These are phyloP conservation scores for Podospora appendiculata DNA, from an alignment of 495 filamentous ascomycete genomes.

Conservation along the genomic window DNA sequence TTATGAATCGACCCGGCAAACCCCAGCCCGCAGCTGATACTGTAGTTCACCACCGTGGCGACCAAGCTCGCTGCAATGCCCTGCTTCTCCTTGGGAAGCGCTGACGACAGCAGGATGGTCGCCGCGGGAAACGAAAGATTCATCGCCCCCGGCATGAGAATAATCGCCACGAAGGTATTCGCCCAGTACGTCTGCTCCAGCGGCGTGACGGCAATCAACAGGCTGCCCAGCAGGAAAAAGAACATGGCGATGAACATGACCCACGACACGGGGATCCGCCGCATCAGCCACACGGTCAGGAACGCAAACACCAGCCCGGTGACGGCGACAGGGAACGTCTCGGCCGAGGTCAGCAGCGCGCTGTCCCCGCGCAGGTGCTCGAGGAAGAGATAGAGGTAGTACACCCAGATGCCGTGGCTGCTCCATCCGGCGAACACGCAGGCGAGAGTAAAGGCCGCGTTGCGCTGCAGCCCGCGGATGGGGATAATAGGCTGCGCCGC, in stretches of 20 bases:
- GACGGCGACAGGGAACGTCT: conserved; percentile 26
- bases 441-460: conserved; percentile 45
- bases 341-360: conserved; percentile 33
- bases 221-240: conserved; percentile 36
- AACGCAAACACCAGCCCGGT: conserved; percentile 22
- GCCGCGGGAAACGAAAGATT: conserved; percentile 28
- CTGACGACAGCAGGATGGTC: conserved; percentile 50
- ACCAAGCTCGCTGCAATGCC: conserved; percentile 42
- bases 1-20: conserved; percentile 36
- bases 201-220: conserved; percentile 38
- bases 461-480: conserved; percentile 34
- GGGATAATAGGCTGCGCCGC: conserved; percentile 46
- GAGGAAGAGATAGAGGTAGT: conserved; percentile 49
- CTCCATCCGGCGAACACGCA: conserved; percentile 53
- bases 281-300: conserved; percentile 37
- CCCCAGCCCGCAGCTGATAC: conserved; percentile 37
- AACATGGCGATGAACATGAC: conserved; percentile 43
- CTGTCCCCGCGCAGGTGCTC: conserved; percentile 36
- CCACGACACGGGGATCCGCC: conserved; percentile 29
- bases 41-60: conserved; percentile 36
- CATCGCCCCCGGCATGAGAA: conserved; percentile 55
- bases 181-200: conserved; percentile 51
- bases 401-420: conserved; percentile 53
- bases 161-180: conserved; percentile 45
- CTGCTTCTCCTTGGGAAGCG: conserved; percentile 50